Percentiles rank a stretch among this genome's conserved stretches.
These are phyloP conservation scores for Gossypium davidsonii DNA, from an alignment of 441 rosid genomes.

Conservation along the genomic window DNA sequence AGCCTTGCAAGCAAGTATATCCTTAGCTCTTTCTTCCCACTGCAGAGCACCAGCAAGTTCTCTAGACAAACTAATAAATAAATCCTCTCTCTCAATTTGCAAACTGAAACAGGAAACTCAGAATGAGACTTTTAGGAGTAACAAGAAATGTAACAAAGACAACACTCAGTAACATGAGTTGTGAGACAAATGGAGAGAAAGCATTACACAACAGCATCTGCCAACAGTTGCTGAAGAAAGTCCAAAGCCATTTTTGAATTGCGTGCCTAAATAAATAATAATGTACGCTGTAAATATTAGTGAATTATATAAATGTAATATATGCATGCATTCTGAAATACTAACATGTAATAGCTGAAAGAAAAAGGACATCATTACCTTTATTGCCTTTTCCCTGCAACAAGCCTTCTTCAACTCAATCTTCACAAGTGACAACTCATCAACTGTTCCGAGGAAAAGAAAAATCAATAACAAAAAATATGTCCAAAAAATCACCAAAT, in stretches of 20 bases:
- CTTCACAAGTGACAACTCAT: slow-evolving; percentile 61
- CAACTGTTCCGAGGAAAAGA: slow-evolving; percentile 39
- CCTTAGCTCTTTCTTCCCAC: slow-evolving; percentile 75
- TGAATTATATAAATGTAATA: background rate
- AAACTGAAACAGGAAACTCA: slow-evolving; percentile 39
- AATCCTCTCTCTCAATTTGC: slow-evolving; percentile 56
- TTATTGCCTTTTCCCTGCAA: slow-evolving; percentile 68
- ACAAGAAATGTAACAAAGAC: slow-evolving; percentile 5
- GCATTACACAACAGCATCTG: slow-evolving; percentile 59
- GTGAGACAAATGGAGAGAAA: slow-evolving; percentile 15
- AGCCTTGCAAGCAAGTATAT: slow-evolving; percentile 43
- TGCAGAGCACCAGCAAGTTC: slow-evolving; percentile 44
- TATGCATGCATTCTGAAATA: background rate
- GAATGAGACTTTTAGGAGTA: background rate
- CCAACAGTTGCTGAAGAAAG: slow-evolving; percentile 49
- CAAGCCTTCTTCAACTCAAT: slow-evolving; percentile 78
- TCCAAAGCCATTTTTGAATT: slow-evolving; percentile 47
- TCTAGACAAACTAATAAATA: slow-evolving; percentile 48
- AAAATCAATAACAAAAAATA: slow-evolving; percentile 8
- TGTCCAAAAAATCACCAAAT: slow-evolving; percentile 5
- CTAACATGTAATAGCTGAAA: slow-evolving; percentile 5
- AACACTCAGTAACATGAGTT: slow-evolving; percentile 4
- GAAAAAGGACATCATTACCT: slow-evolving; percentile 35
- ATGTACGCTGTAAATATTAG: background rate
- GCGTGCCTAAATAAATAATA: slow-evolving; percentile 39